Base-by-base conservation (phyloP, 352 stramenopile genomes). In the Globisporangium apiculatum region DNA sequence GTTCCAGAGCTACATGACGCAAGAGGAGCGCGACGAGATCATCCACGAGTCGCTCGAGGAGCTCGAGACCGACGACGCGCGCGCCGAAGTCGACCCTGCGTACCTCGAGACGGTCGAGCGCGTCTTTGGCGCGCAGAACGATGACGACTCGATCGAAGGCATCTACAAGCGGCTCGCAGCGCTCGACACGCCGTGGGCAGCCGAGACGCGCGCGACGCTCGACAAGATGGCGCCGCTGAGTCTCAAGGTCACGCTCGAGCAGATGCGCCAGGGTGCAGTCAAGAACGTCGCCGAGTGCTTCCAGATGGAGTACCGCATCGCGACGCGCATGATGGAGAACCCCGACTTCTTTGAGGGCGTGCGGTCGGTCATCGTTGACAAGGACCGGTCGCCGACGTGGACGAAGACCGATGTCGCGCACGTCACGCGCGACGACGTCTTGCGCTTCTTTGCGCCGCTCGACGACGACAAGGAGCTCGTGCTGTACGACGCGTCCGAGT, bases 321-420 rank as follows among this genome's bases (percentile, higher is more conserved):
- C 82, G 58, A 73, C 75, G 50, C 81, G 86, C 60, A 94, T 97
- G 75, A 81, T 92, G 65, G 79, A 91, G 53, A 91, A 87, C 60
- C 65, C 73, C 12, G 97, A 99, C 71, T 99, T 99, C 68, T 98
- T 97, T 60, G 96, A 99, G 68, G 97, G 97, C 11, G 94, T 99
- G 24, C 86, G 96, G 56, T 91, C 96, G 40, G 82, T 97, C 49
- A 80, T 99, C 50, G 82, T 99, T 8, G 96, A 99, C 75, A 98
- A 98, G 68, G 94, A 98, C 75, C 80, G 84, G 37, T 76, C 84
- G 51, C 96, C 97, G 9, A 94, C 90, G 65, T 99, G 97, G 96
- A 43, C 69, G 38, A 79, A 87, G 63, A 64, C 66, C 18, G 71
- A 81, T 31, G 57, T 93, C 14, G 67, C 72, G 17, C 73, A 82